Base-by-base conservation (phyloP, 1,284 basidiomycete species). In the Psilocybe mexicana region DNA sequence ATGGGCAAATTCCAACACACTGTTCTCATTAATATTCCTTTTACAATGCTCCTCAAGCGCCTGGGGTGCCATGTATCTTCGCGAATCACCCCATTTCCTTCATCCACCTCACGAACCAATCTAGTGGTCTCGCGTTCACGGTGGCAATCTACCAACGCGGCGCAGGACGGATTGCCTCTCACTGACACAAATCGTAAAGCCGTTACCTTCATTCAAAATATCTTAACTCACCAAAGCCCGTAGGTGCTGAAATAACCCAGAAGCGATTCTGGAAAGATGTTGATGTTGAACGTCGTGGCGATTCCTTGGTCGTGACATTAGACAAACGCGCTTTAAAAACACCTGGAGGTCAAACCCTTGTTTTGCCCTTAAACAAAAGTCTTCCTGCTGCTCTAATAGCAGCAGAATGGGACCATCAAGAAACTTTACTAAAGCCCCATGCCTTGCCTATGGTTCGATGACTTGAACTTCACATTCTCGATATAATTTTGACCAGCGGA, bases 341-440 rank as follows among this genome's bases (percentile, higher is more conserved):
- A 14, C 95, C 96, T 0, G 82, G 79, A 0, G 95, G 96, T 5
- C 84, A 87, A 38, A 80, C 80, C 5, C 76, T 99, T 33, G 70
- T 87, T 26, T 69, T 99, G 14, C 95, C 95, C 0, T 72, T 76
- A 40, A 78, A 86, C 58, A 90, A 93, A 65, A 74, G 79, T 46
- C 71, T 96, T 35, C 79, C 92, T 18, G 95, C 96, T 1, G 80
- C 90, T 0, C 80, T 98, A 57, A 89, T 99, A 63, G 96, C 95
- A 8, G 84, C 90, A 58, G 96, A 99, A 76, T 99, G 96, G 96
- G 93, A 97, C 70, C 93, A 92, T 69, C 96, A 98, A 76, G 87
- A 88, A 57, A 86, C 80, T 24, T 70, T 95, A 1, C 70, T 98
- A 62, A 98, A 96, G 74, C 92, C 92, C 33, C 93, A 97, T 71